Percentiles rank a stretch among this genome's conserved stretches.
Conservation (phyloP, 2,329 filamentous ascomycete species). For the Alternaria atra region DNA sequence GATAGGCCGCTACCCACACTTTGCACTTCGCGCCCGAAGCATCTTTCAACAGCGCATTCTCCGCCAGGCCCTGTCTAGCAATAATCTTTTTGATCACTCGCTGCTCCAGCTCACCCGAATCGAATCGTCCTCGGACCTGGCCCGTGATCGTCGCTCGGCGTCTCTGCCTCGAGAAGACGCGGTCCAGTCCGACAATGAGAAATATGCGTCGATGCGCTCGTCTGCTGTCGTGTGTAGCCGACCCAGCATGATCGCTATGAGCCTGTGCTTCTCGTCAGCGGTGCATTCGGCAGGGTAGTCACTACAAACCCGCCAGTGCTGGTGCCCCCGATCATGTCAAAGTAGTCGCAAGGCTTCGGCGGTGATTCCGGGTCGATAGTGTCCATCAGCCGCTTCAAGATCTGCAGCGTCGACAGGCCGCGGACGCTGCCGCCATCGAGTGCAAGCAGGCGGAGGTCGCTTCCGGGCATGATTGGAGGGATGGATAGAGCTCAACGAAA, state of each 20-base stretch:
- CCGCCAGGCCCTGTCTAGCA: constrained; percentile 19
- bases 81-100: constrained; percentile 22
- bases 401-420: constrained; percentile 17
- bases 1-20: constrained; percentile 12
- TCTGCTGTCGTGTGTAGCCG: constrained; percentile 16
- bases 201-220: constrained; percentile 7
- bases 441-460: constrained; percentile 10
- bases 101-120: constrained; percentile 25
- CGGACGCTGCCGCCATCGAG: constrained; percentile 20
- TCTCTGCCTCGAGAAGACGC: constrained; percentile 23
- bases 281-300: too few species aligned
- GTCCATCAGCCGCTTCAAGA: constrained; percentile 22
- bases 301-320: constrained; percentile 17
- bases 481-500: too few species aligned
- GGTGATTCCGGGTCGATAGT: constrained; percentile 9
- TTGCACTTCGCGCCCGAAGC: constrained; percentile 6
- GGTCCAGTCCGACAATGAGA: constrained; percentile 9
- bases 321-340: constrained; percentile 12
- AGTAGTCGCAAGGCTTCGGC: constrained; percentile 21
- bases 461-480: too few species aligned
- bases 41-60: constrained; percentile 22
- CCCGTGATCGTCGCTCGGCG: constrained; percentile 22
- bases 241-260: constrained; percentile 21
- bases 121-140: constrained; percentile 26
- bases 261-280: too few species aligned